Evolutionary conservation across 2,329 filamentous ascomycete genomes (phyloP), one percentile per base, ranked within the genome.

Genomic region (Remersonia thermophila): DNA sequence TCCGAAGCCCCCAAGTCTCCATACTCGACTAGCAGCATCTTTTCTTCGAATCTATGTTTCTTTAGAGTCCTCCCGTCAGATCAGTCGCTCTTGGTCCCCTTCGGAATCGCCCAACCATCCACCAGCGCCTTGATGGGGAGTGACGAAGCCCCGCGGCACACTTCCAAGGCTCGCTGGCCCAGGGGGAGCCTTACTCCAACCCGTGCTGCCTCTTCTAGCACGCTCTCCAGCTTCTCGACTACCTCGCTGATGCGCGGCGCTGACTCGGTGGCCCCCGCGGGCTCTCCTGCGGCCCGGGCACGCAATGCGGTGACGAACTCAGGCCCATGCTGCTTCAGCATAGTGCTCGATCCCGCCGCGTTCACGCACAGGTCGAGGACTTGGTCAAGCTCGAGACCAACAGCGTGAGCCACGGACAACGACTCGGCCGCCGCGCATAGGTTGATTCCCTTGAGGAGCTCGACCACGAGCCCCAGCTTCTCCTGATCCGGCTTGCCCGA

Each of bases 331-430:
- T 44, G 40, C 27, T 57, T 54, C 32, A 66, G 48, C 43, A 65
- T 54, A 20, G 45, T 50, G 39, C 58, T 63, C 5, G 60, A 60
- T 8, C 64, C 64, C 0, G 64, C 64, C 1, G 64, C 64, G 39
- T 65, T 61, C 43, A 61, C 49, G 43, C 62, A 67, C 33, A 67
- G 54, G 26, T 62, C 60, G 32, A 59, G 56, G 2, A 66, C 58
- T 48, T 65, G 62, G 27, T 65, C 59, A 13, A 67, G 52, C 29
- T 66, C 62, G 25, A 67, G 52, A 3, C 54, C 54, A 17, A 65
- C 59, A 35, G 47, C 48, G 13, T 54, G 50, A 3, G 61, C 59
- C 42, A 65, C 64, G 0, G 61, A 55, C 11, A 67, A 51, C 2
- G 60, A 50, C 47, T 67, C 64, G 3, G 58, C 62, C 1, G 61